Conservation (phyloP, 306 rosid species). For the Sphenostylis stenocarpa region DNA sequence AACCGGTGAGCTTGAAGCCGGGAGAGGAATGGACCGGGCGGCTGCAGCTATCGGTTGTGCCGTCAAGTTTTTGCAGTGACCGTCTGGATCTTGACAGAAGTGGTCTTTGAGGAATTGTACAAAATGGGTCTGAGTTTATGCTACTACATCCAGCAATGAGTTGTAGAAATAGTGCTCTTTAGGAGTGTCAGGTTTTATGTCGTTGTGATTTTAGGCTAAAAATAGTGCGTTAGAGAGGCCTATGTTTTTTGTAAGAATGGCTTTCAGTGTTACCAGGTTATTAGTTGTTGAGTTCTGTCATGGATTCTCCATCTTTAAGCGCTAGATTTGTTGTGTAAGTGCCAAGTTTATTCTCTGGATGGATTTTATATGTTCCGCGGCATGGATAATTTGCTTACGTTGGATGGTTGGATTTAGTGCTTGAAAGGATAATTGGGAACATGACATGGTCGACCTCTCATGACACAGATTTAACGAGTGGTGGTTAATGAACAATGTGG, state of each 20-base stretch:
- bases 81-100: slow-evolving; percentile 53
- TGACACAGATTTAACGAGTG: not conserved
- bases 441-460: not conserved
- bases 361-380: not conserved
- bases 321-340: not conserved
- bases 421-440: not conserved
- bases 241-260: slow-evolving; percentile 38
- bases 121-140: slow-evolving; percentile 22
- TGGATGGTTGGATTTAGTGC: not conserved
- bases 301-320: not conserved
- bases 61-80: slow-evolving; percentile 85
- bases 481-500: not conserved
- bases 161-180: slow-evolving; percentile 23
- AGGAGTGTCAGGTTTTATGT: slow-evolving; percentile 17
- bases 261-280: not conserved
- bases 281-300: not conserved
- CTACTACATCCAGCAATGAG: slow-evolving; percentile 25
- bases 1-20: slow-evolving; percentile 75
- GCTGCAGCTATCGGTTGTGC: slow-evolving; percentile 73
- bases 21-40: slow-evolving; percentile 95
- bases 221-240: slow-evolving; percentile 24
- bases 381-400: not conserved
- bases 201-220: slow-evolving; percentile 7
- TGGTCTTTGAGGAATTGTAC: slow-evolving; percentile 43
- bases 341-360: not conserved